Evolutionary conservation across 352 stramenopile genomes (phyloP), one percentile per base, ranked within the genome.

Genomic region (Aphanomyces invadans): DNA sequence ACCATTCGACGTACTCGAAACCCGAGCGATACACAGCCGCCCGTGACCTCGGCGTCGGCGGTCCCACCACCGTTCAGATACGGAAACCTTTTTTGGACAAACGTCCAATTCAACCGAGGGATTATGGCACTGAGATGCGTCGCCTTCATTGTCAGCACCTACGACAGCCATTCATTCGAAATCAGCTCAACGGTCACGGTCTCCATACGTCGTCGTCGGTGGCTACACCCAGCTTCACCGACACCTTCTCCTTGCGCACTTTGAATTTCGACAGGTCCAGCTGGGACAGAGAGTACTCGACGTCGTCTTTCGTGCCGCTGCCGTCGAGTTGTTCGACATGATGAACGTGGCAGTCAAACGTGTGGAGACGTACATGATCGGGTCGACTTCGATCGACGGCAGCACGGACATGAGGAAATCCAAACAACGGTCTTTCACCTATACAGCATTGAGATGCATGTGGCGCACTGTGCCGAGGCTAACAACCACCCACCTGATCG

Each of bases 371-470:
- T 67, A 67, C 12, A 79, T 76, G 67, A 94, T 90, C 39, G 80
- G 90, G 57, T 92, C 83, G 32, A 94, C 69, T 65, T 91, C 86
- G 60, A 94, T 89, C 33, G 83, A 84, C 31, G 85, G 85, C 23
- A 94, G 65, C 23, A 94, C 85, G 0, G 85, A 94, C 67, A 84
- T 88, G 61, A 94, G 88, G 48, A 94, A 94, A 65, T 94, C 83
- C 5, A 94, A 73, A 38, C 83, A 92, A 48, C 90, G 79, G 57
- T 94, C 77, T 53, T 94, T 94, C 66, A 94, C 75, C 60, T 65
- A 45, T 33, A 4, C 15, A 21, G 0, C 23, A 56, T 25, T 25
- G 1, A 65, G 5, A 39, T 51, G 4, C 38, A 65, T 55, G 21
- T 29, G 7, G 7, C 7, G 36, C 7, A 15, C 36, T 42, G 7